Evolutionary conservation across 306 rosid species (phyloP), one percentile per base, ranked within the genome.

Genomic region (Dalbergia cochinchinensis): DNA sequence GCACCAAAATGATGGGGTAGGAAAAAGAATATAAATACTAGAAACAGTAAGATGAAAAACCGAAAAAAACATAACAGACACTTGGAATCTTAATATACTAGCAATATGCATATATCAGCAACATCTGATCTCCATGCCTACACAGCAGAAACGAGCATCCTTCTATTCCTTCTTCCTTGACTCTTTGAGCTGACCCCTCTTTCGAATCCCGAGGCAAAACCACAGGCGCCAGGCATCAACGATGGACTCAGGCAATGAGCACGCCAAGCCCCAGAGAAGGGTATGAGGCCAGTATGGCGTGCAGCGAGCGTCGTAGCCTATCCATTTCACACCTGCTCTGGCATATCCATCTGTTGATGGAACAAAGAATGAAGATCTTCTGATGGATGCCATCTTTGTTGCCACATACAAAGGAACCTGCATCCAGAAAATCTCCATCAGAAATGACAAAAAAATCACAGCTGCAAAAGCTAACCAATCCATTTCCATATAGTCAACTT

Each of bases 351-450:
- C 92, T 0, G 92, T 84, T 34, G 98, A 95, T 12, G 99, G 99
- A 62, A 95, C 97, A 39, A 95, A 88, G 82, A 95, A 90, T 65
- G 99, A 95, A 65, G 99, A 93, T 82, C 81, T 88, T 89, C 42
- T 88, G 58, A 95, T 95, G 16, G 99, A 95, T 48, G 99, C 97
- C 99, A 95, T 95, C 91, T 91, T 95, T 3, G 99, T 95, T 59
- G 99, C 99, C 80, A 95, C 99, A 51, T 95, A 93, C 15, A 95
- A 60, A 0, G 99, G 99, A 62, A 95, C 96, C 99, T 95, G 88
- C 76, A 79, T 65, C 47, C 50, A 47, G 11, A 84, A 79, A 78
- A 64, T 65, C 53, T 68, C 45, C 13, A 64, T 86, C 47, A 86
- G 13, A 73, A 54, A 39, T 31, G 50, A 37, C 51, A 41, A 51